Evolutionary conservation across 1,139 yeast genomes (phyloP).

Genomic region (Diutina rugosa): DNA sequence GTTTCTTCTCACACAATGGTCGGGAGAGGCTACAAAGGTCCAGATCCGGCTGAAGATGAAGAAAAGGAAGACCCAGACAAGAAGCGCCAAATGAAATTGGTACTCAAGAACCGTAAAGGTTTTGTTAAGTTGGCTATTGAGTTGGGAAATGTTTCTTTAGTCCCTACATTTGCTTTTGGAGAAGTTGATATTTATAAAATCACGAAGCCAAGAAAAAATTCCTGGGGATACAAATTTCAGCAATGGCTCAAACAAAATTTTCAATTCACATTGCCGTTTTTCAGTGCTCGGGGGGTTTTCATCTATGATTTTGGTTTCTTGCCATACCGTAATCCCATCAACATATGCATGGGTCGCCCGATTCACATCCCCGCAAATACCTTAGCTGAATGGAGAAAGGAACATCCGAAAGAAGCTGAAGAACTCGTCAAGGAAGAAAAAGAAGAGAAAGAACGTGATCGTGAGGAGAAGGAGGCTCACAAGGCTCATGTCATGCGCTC

Average conservation of each 20-base stretch:
- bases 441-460: constrained; percentile 9
- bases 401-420: background rate
- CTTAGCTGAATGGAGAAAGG: background rate
- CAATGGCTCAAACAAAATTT: constrained; percentile 54
- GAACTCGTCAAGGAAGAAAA: constrained; percentile 6
- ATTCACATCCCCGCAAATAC: constrained; percentile 43
- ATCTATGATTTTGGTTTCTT: constrained; percentile 86
- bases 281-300: constrained; percentile 87
- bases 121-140: constrained; percentile 80
- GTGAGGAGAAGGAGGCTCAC: constrained; percentile 7
- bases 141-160: constrained; percentile 63
- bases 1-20: constrained; percentile 22
- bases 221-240: constrained; percentile 46
- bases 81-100: constrained; percentile 29
- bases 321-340: constrained; percentile 74
- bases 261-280: constrained; percentile 82
- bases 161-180: constrained; percentile 88
- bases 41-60: constrained; percentile 10
- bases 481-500: constrained; percentile 3
- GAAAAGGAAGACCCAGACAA: constrained; percentile 4
- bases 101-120: constrained; percentile 71
- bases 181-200: constrained; percentile 74
- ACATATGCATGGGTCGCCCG: constrained; percentile 75
- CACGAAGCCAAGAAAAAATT: constrained; percentile 38
- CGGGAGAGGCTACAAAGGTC: constrained; percentile 43